Evolutionary conservation across 768 basidiomycete genomes (phyloP), one percentile per base, ranked within the genome.

Genomic region (Lactarius hengduanensis): DNA sequence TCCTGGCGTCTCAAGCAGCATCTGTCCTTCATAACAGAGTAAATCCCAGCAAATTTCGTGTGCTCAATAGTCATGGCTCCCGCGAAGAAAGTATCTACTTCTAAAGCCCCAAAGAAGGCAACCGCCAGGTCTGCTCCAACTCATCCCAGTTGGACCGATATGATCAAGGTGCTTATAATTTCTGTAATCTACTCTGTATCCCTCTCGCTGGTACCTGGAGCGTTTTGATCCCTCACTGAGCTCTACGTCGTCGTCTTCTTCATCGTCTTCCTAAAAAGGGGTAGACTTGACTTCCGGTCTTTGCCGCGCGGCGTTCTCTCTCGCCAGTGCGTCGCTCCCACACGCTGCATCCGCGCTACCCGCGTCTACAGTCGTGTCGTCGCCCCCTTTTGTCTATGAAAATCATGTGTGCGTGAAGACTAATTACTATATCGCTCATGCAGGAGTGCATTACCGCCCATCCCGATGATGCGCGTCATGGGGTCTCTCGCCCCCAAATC

Each of bases 401-500:
- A 18, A 16, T 34, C 20, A 13, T 63, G 57, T 41, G 55, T 26
- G 65, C 43, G 32, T 60, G 53, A 63, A 68, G 56, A 7, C 61
- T 71, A 66, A 71, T 69, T 68, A 32, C 66, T 63, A 26, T 47
- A 50, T 57, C 50, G 62, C 59, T 65, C 67, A 45, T 69, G 70
- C 78, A 95, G 93, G 94, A 95, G 80, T 93, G 91, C 72, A 92
- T 96, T 76, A 77, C 82, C 68, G 82, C 79, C 62, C 78, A 87
- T 77, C 83, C 83, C 8, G 92, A 93, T 38, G 92, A 93, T 69
- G 84, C 89, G 64, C 90, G 93, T 65, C 76, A 76, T 64, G 94
- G 94, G 72, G 94, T 96, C 68, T 96, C 93, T 71, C 88, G 96
- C 57, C 91, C 88, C 62, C 85, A 88, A 73, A 95, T 97, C 80